phyloP scores from a whole-genome alignment of 139 green algal species.

The Nannochloris sp. region DNA sequence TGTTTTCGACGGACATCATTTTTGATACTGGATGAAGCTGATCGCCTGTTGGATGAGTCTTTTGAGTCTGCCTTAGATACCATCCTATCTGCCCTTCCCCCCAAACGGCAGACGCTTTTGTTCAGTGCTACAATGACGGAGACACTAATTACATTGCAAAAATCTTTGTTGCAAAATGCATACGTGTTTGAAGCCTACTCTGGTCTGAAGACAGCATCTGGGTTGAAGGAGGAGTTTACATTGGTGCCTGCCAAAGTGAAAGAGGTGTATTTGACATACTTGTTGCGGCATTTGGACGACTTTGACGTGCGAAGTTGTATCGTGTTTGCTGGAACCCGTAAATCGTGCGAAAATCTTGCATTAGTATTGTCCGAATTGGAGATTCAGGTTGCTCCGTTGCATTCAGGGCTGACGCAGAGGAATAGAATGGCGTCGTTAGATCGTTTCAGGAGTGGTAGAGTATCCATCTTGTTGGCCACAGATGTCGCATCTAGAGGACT shows the following conservation, averaged over 20 bases:
- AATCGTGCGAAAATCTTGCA: conserved; percentile 38
- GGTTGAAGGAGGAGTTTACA: conserved; percentile 81
- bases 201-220: conserved; percentile 69
- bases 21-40: conserved; percentile 92
- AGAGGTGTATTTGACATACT: conserved; percentile 91
- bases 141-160: conserved; percentile 52
- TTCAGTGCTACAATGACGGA: conserved; percentile 88
- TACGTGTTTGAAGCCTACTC: conserved; percentile 77
- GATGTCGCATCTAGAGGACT: conserved; percentile 87
- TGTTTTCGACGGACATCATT: conserved; percentile 46
- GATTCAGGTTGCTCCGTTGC: conserved; percentile 47
- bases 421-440: conserved; percentile 64
- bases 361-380: conserved; percentile 70
- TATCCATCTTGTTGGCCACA: conserved; percentile 73
- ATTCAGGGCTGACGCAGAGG: conserved; percentile 60
- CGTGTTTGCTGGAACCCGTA: conserved; percentile 79
- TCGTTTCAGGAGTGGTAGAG: conserved; percentile 53
- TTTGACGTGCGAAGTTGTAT: conserved; percentile 67
- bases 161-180: conserved; percentile 38
- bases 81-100: conserved; percentile 35
- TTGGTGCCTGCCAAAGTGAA: conserved; percentile 92
- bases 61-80: conserved; percentile 65
- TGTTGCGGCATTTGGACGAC: conserved; percentile 62
- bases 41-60: conserved; percentile 77
- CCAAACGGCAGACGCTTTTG: conserved; percentile 84